phyloP scores from a whole-genome alignment of 1,139 yeast genomes.

The Yamadazyma dendronema region DNA sequence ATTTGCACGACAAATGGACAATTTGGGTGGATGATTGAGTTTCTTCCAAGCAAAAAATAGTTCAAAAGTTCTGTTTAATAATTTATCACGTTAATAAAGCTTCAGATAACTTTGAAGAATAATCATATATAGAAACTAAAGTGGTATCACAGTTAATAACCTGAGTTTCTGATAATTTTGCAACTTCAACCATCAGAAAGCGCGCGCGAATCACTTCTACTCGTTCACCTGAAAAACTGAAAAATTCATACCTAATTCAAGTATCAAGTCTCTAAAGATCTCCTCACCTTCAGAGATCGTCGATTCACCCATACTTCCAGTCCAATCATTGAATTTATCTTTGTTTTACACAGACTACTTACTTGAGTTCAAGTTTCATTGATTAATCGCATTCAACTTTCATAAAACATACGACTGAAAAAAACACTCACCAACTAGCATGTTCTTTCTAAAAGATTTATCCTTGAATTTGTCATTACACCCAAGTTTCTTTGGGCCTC shows the following conservation, averaged over 20 bases:
- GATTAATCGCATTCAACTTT: background rate
- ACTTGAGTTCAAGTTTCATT: background rate
- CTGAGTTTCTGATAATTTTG: too few species aligned
- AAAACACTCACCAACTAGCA: constrained; percentile 10
- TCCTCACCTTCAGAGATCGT: background rate
- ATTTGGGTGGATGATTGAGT: too few species aligned
- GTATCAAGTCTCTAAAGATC: constrained; percentile 1
- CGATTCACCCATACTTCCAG: too few species aligned
- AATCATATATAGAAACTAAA: too few species aligned
- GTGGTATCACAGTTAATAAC: too few species aligned
- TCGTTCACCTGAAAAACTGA: constrained; percentile 4
- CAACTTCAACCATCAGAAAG: too few species aligned
- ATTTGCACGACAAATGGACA: too few species aligned
- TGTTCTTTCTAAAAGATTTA: constrained; percentile 72
- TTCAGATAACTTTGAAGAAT: too few species aligned
- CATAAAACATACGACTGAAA: background rate
- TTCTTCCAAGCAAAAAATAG: too few species aligned
- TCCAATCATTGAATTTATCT: too few species aligned
- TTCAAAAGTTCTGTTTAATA: too few species aligned
- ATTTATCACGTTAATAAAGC: too few species aligned
- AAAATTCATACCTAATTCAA: constrained; percentile 3
- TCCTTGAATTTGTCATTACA: constrained; percentile 89
- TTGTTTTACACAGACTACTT: background rate
- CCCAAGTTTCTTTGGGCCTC: constrained; percentile 97
- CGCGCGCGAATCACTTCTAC: constrained; percentile 1